phyloP scores from a whole-genome alignment of 371 early-diverging fungal species.

The Choanephora cucurbitarum region DNA sequence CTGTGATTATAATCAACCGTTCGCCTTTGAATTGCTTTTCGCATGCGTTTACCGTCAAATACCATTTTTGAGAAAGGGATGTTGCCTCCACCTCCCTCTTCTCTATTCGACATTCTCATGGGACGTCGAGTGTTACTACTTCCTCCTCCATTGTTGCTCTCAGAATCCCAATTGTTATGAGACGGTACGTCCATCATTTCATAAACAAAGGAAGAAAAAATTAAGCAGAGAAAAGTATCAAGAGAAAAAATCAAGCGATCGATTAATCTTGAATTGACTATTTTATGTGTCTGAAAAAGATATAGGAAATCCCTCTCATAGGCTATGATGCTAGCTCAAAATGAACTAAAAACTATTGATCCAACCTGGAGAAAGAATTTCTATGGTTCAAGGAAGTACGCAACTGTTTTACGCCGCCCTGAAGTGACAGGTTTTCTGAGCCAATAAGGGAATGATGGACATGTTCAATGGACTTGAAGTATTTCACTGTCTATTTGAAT shows the following conservation, averaged over 20 bases:
- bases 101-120: slow-evolving; percentile 17
- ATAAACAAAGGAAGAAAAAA: too few relatives aligned
- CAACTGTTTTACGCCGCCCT: slow-evolving; percentile 51
- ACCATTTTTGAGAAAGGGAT: slow-evolving; percentile 57
- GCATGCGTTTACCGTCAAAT: slow-evolving; percentile 92
- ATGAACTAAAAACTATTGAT: too few relatives aligned
- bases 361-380: slow-evolving; percentile 4
- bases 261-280: background rate
- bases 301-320: background rate
- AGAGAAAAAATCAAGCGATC: background rate
- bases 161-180: slow-evolving; percentile 20
- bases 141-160: slow-evolving; percentile 7
- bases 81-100: slow-evolving; percentile 23
- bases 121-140: slow-evolving; percentile 18
- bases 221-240: background rate
- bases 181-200: slow-evolving; percentile 18
- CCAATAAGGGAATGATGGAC: slow-evolving; percentile 84
- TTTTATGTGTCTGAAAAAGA: background rate
- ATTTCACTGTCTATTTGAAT: slow-evolving; percentile 82
- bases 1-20: slow-evolving; percentile 95
- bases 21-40: slow-evolving; percentile 93
- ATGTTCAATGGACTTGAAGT: slow-evolving; percentile 89
- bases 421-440: slow-evolving; percentile 75
- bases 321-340: background rate
- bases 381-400: slow-evolving; percentile 10